phyloP scores from a whole-genome alignment of 1,139 yeast species.

The Eremothecium cymbalariae region DNA sequence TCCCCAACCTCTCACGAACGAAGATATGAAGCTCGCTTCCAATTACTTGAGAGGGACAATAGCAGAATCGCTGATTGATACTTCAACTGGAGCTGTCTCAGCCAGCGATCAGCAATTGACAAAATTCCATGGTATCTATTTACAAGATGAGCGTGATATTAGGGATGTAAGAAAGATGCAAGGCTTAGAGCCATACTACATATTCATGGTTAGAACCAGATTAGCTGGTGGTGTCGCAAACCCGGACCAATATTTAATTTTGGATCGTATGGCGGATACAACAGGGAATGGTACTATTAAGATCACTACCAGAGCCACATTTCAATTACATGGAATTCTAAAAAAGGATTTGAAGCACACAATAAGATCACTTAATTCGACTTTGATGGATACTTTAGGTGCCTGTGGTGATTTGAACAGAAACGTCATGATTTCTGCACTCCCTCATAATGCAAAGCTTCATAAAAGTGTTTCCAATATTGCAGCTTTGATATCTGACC shows the following conservation, averaged over 20 bases:
- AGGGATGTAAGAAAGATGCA: conserved; percentile 87
- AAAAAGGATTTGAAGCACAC: conserved; percentile 86
- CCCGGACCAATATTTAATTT: conserved; percentile 78
- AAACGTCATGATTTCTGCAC: conserved; percentile 86
- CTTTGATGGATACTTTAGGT: conserved; percentile 86
- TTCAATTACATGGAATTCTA: conserved; percentile 92
- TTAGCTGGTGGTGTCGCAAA: conserved; percentile 89
- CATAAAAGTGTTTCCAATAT: conserved; percentile 64
- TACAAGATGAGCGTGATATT: conserved; percentile 97
- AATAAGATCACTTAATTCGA: conserved; percentile 87
- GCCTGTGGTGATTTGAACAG: conserved; percentile 99
- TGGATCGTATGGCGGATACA: conserved; percentile 73
- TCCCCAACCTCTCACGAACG: conserved; percentile 92
- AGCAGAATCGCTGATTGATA: conserved; percentile 74
- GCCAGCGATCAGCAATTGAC: conserved; percentile 94
- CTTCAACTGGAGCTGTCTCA: conserved; percentile 82
- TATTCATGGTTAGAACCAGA: conserved; percentile 94
- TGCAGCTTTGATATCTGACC: conserved; percentile 66
- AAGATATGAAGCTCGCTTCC: conserved; percentile 85
- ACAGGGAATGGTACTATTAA: conserved; percentile 93
- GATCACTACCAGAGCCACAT: conserved; percentile 94
- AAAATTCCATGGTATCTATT: conserved; percentile 95
- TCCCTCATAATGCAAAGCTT: conserved; percentile 75
- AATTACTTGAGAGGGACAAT: conserved; percentile 89
- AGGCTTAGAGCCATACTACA: conserved; percentile 90